phyloP scores from a whole-genome alignment of 805 yeast genomes.

The Candida coquimbonensis region DNA sequence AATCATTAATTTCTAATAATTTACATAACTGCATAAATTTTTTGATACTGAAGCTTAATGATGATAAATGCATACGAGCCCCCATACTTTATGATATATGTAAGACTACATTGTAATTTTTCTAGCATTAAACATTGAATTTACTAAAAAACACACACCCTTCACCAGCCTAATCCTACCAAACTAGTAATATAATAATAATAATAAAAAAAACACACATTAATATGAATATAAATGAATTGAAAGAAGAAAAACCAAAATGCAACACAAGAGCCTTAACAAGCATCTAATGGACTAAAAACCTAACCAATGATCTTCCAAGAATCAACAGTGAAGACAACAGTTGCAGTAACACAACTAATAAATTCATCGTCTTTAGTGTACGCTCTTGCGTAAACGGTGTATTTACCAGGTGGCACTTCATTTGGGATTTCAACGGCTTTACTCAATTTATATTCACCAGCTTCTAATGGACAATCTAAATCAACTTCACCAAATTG shows the following conservation, averaged over 20 bases:
- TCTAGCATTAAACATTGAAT: conserved; percentile 1
- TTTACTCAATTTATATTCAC: conserved; percentile 59
- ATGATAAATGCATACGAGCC: not conserved
- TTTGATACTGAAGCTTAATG: not conserved
- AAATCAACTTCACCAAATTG: conserved; percentile 76
- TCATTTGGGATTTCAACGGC: conserved; percentile 79
- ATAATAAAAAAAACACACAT: too few species aligned
- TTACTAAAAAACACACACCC: not conserved
- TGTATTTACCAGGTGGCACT: conserved; percentile 93
- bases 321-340: conserved; percentile 35
- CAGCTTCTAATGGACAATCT: conserved; percentile 75
- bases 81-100: not conserved
- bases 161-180: too few species aligned
- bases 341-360: conserved; percentile 74
- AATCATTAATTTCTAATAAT: too few species aligned
- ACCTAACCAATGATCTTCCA: conserved; percentile 17
- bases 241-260: not conserved
- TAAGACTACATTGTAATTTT: not conserved
- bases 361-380: conserved; percentile 75
- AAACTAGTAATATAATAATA: too few species aligned
- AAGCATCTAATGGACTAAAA: too few species aligned
- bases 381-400: conserved; percentile 83
- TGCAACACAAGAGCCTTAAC: too few species aligned
- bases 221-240: not conserved
- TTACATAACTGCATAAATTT: not conserved